Percentiles rank a stretch among this genome's conserved stretches.
Evolutionary conservation across 495 filamentous ascomycete genomes (phyloP).

Genomic region (Amphirosellinia nigrospora): DNA sequence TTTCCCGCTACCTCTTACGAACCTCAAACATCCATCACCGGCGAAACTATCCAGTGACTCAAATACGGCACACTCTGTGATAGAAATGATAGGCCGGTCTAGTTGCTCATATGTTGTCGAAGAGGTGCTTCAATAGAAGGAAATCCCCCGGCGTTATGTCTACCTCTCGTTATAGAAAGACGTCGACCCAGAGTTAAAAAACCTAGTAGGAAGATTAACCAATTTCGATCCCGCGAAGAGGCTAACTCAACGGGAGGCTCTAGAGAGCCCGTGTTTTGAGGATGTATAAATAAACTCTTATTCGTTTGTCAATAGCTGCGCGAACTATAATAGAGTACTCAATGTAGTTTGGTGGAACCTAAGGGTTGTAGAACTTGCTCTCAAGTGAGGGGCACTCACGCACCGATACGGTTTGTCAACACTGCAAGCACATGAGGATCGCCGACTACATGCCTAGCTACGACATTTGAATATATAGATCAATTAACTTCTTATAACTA

Average conservation of each 20-base stretch:
- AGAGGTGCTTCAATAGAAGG: constrained; percentile 19
- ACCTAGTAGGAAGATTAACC: constrained; percentile 42
- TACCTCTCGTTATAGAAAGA: constrained; percentile 36
- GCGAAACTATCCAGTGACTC: constrained; percentile 3
- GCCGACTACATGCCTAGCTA: no score
- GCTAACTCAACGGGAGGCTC: constrained; percentile 39
- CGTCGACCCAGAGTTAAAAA: constrained; percentile 44
- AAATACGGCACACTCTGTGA: constrained; percentile 13
- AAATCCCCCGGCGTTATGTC: constrained; percentile 9
- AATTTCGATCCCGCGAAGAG: constrained; percentile 42
- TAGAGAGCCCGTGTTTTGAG: constrained; percentile 40
- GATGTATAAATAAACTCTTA: constrained; percentile 14
- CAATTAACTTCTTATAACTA: no score
- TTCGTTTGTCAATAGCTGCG: neutral
- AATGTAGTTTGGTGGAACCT: no score
- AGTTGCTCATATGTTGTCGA: constrained; percentile 18
- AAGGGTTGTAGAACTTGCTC: no score
- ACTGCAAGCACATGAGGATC: no score
- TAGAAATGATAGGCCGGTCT: constrained; percentile 14
- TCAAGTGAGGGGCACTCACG: no score
- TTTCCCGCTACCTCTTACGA: constrained; percentile 6
- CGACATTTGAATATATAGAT: no score
- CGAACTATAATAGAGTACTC: no score
- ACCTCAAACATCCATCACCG: constrained; percentile 2
- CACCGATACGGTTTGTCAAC: no score